phyloP scores from a whole-genome alignment of 2,329 filamentous ascomycete species.

The Fusarium humuli region DNA sequence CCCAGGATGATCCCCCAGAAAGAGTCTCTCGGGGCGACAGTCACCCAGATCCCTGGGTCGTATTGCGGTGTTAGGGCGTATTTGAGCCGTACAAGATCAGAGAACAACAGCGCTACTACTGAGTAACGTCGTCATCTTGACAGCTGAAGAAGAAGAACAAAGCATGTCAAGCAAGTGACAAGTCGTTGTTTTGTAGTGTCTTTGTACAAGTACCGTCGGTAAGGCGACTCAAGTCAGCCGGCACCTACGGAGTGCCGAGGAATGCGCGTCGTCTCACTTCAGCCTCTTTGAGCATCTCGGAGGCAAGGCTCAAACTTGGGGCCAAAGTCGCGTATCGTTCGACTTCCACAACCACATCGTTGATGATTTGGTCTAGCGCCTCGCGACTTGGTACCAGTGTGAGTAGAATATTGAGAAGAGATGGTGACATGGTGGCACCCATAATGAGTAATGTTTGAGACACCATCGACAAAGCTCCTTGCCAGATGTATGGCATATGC shows the following conservation, averaged over 20 bases:
- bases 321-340: slow-evolving; percentile 80
- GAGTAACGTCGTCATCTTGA: neutral
- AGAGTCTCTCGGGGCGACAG: slow-evolving; percentile 20
- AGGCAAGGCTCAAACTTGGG: slow-evolving; percentile 79
- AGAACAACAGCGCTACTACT: slow-evolving; percentile 2
- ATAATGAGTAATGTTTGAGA: slow-evolving; percentile 85
- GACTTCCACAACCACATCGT: slow-evolving; percentile 80
- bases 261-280: slow-evolving; percentile 76
- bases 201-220: neutral
- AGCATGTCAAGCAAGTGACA: neutral
- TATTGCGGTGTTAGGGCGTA: neutral
- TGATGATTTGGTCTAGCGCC: slow-evolving; percentile 80
- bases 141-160: neutral
- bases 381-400: slow-evolving; percentile 66
- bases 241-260: slow-evolving; percentile 58
- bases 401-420: slow-evolving; percentile 73
- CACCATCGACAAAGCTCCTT: slow-evolving; percentile 84
- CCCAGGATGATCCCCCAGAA: slow-evolving; percentile 27
- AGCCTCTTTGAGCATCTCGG: slow-evolving; percentile 84
- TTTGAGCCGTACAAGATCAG: neutral
- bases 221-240: neutral
- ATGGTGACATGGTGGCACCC: slow-evolving; percentile 84
- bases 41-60: slow-evolving; percentile 8
- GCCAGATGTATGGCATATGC: slow-evolving; percentile 88
- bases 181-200: neutral